These are phyloP conservation scores for Epichloe aotearoae DNA, from an alignment of 2,329 filamentous ascomycete genomes.

Conservation along the genomic window DNA sequence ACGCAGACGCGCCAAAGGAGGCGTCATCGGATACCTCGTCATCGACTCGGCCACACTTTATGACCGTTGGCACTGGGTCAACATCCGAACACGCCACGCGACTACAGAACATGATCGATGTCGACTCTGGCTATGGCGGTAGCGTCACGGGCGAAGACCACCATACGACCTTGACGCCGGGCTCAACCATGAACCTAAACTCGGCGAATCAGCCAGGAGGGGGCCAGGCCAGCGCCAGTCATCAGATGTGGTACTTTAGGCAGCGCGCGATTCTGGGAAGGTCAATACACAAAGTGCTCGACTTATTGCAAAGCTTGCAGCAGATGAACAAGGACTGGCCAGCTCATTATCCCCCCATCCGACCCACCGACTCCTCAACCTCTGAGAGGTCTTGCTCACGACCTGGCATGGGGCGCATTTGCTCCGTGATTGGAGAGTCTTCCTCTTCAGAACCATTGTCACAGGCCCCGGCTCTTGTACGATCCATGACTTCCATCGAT, in stretches of 20 bases:
- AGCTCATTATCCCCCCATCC: conserved; percentile 82
- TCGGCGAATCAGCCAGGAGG: conserved; percentile 28
- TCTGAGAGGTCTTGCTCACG: conserved; percentile 37
- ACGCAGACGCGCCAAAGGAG: conserved; percentile 16
- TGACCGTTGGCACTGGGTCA: conserved; percentile 76
- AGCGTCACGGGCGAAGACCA: conserved; percentile 56
- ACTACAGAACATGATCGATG: conserved; percentile 68
- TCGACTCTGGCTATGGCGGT: conserved; percentile 85
- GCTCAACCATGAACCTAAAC: conserved; percentile 24
- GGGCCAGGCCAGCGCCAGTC: conserved; percentile 64
- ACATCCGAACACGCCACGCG: conserved; percentile 70
- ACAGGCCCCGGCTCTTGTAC: conserved; percentile 41
- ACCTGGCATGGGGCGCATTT: conserved; percentile 49
- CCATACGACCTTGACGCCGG: conserved; percentile 13
- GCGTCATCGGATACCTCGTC: conserved; percentile 12
- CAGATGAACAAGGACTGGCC: conserved; percentile 88
- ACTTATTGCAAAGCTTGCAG: conserved; percentile 70
- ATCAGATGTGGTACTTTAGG: conserved; percentile 90
- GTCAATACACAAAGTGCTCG: conserved; percentile 75
- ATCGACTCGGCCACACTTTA: conserved; percentile 48
- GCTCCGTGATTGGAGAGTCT: conserved; percentile 42
- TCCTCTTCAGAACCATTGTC: conserved; percentile 20
- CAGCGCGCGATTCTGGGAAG: conserved; percentile 79
- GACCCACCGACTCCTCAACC: conserved; percentile 39
- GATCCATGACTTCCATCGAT: conserved; percentile 61